These are phyloP conservation scores for Balansia obtecta DNA, from an alignment of 2,329 filamentous ascomycete genomes.

Conservation along the genomic window DNA sequence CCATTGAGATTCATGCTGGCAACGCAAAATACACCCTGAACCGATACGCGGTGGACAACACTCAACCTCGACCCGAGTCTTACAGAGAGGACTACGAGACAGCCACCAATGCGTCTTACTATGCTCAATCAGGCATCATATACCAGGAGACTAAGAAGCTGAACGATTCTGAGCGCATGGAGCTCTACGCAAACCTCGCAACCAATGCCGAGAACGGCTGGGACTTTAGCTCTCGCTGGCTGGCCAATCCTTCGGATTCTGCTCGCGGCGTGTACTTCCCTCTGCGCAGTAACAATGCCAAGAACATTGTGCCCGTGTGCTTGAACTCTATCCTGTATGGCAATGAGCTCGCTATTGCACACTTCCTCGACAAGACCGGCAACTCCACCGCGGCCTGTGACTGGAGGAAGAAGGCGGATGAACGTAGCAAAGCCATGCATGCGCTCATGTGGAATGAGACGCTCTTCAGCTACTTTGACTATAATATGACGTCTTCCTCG, in stretches of 20 bases:
- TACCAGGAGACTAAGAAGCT: conserved; percentile 40
- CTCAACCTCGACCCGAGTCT: conserved; percentile 53
- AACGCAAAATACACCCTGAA: conserved; percentile 42
- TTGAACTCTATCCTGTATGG: conserved; percentile 57
- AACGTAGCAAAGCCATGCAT: conserved; percentile 49
- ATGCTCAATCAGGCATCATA: conserved; percentile 42
- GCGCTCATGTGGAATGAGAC: conserved; percentile 52
- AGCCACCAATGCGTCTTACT: conserved; percentile 53
- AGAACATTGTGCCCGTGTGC: conserved; percentile 48
- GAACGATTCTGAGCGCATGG: conserved; percentile 36
- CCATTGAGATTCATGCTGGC: conserved; percentile 35
- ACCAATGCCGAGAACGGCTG: conserved; percentile 54
- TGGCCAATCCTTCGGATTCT: conserved; percentile 44
- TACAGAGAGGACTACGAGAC: conserved; percentile 54
- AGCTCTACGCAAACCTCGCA: conserved; percentile 49
- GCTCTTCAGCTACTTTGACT: conserved; percentile 55
- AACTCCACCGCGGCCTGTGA: conserved; percentile 34
- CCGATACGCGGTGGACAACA: conserved; percentile 48
- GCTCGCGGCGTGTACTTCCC: conserved; percentile 51
- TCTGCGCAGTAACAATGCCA: conserved; percentile 48
- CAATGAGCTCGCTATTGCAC: conserved; percentile 47
- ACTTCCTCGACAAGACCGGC: conserved; percentile 38
- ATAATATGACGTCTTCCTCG: conserved; percentile 46
- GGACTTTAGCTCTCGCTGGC: conserved; percentile 51
- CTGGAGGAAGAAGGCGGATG: conserved; percentile 37